Evolutionary conservation across 768 basidiomycete species (phyloP).

Genomic region (Leccinum truebloodii): DNA sequence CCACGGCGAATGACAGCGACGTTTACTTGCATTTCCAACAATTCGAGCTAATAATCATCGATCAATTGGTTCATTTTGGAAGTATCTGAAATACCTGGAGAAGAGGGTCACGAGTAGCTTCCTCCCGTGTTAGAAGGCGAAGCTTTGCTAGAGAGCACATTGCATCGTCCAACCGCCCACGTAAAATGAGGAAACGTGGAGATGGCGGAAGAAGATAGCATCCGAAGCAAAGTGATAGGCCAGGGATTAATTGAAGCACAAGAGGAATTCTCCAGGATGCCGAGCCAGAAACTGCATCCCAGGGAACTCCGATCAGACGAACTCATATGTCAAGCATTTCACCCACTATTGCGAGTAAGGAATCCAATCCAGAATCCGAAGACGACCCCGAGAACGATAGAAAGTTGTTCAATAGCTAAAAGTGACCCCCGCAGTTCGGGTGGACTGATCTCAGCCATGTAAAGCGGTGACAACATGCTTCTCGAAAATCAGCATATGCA

Average conservation of each 20-base stretch:
- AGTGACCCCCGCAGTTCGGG: slow-evolving; percentile 80
- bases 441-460: slow-evolving; percentile 84
- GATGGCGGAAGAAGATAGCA: slow-evolving; percentile 51
- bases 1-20: slow-evolving; percentile 49
- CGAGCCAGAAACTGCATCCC: slow-evolving; percentile 52
- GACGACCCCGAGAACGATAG: slow-evolving; percentile 81
- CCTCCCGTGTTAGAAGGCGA: slow-evolving; percentile 47
- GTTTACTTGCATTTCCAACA: slow-evolving; percentile 77
- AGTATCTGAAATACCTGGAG: slow-evolving; percentile 40
- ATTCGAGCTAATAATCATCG: slow-evolving; percentile 52
- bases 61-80: background rate
- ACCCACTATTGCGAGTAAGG: slow-evolving; percentile 61
- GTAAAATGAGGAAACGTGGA: slow-evolving; percentile 46
- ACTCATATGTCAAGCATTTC: background rate
- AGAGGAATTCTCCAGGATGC: slow-evolving; percentile 80
- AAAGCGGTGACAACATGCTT: slow-evolving; percentile 79
- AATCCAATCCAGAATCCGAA: slow-evolving; percentile 85
- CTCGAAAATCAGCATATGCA: slow-evolving; percentile 4
- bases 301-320: background rate
- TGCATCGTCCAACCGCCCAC: slow-evolving; percentile 60
- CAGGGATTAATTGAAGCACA: slow-evolving; percentile 69
- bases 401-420: slow-evolving; percentile 76
- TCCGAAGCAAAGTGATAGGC: slow-evolving; percentile 62
- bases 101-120: slow-evolving; percentile 50
- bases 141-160: slow-evolving; percentile 51